A percentile compares a stretch with the other conserved stretches of the same genome.
Conservation (phyloP, 495 filamentous ascomycete genomes). For the Daldinia caldariorum region DNA sequence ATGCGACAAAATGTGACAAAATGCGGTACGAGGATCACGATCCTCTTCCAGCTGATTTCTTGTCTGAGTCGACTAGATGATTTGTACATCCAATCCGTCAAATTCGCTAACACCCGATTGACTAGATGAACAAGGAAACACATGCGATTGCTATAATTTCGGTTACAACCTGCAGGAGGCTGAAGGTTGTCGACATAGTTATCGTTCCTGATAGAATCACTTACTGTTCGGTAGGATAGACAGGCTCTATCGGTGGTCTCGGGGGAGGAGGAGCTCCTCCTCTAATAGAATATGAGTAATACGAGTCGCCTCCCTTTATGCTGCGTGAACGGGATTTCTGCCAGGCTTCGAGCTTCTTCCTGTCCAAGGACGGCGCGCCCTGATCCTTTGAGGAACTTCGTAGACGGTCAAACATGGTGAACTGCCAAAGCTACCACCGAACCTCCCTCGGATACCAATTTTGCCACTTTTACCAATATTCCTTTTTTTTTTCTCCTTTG, state of each 20-base stretch:
- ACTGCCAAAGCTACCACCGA: conserved; percentile 7
- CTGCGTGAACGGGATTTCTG: conserved; percentile 43
- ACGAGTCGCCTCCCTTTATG: conserved; percentile 42
- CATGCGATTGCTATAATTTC: conserved; percentile 31
- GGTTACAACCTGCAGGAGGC: conserved; percentile 13
- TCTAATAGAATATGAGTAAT: conserved; percentile 46
- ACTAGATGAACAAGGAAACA: conserved; percentile 4
- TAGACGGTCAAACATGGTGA: conserved; percentile 47
- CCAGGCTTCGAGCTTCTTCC: conserved; percentile 48
- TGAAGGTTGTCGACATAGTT: conserved; percentile 7
- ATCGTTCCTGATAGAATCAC: conserved; percentile 7
- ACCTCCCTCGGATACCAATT: not conserved
- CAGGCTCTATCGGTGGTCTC: conserved; percentile 31
- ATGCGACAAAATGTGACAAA: too few relatives aligned
- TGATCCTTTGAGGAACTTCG: conserved; percentile 42
- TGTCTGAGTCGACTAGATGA: conserved; percentile 18
- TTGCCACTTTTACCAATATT: not conserved
- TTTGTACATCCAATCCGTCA: conserved; percentile 22
- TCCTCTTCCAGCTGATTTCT: conserved; percentile 21
- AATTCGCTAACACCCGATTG: conserved; percentile 23
- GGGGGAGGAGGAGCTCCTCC: conserved; percentile 40
- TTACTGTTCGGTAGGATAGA: conserved; percentile 31
- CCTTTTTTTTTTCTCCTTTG: not conserved
- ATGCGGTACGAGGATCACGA: conserved; percentile 28
- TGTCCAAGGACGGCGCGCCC: conserved; percentile 27